Percentiles rank a stretch among this genome's conserved stretches.
phyloP scores from a whole-genome alignment of 78 protist genomes.

The Dictyostelium discoideum region DNA sequence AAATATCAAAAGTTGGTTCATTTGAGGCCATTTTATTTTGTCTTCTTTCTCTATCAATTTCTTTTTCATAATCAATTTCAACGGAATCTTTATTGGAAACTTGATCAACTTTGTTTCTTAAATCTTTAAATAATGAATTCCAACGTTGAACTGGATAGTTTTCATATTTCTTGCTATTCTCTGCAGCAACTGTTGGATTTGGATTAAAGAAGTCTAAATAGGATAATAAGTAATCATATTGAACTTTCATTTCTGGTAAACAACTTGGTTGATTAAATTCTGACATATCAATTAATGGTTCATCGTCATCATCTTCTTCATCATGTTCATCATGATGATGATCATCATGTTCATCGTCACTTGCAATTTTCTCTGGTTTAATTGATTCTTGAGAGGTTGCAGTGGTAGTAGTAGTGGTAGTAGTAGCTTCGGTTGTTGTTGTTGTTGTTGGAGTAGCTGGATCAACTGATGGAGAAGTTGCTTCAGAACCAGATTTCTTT shows the following conservation, averaged over 20 bases:
- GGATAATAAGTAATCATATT: slow-evolving; percentile 52
- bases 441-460: background rate
- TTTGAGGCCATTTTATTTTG: slow-evolving; percentile 45
- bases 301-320: background rate
- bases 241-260: slow-evolving; percentile 62
- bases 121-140: slow-evolving; percentile 52
- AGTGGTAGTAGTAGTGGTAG: background rate
- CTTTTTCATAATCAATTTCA: slow-evolving; percentile 19
- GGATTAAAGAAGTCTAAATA: slow-evolving; percentile 73
- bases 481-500: slow-evolving; percentile 9
- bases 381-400: background rate
- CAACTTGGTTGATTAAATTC: slow-evolving; percentile 42
- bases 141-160: slow-evolving; percentile 72
- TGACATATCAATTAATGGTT: slow-evolving; percentile 13
- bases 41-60: slow-evolving; percentile 59
- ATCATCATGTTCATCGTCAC: background rate
- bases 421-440: background rate
- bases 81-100: slow-evolving; percentile 11
- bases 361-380: background rate
- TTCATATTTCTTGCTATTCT: slow-evolving; percentile 59
- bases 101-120: slow-evolving; percentile 53
- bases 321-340: background rate
- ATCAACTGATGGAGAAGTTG: background rate
- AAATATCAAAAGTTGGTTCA: slow-evolving; percentile 69
- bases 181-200: slow-evolving; percentile 48